phyloP scores from a whole-genome alignment of 2,329 filamentous ascomycete genomes.

The Cladorrhinum sp. region DNA sequence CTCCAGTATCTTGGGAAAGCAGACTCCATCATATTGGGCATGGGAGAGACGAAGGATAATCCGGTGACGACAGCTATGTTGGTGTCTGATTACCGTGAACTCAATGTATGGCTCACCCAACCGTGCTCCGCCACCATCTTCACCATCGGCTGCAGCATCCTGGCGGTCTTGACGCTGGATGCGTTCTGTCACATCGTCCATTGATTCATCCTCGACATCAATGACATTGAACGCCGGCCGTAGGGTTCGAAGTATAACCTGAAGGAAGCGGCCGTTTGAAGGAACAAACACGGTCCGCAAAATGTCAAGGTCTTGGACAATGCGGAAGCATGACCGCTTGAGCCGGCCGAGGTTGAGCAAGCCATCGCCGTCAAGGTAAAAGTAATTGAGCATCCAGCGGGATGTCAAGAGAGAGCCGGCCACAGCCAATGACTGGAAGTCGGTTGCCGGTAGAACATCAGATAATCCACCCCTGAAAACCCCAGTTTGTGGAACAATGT shows the following conservation, averaged over 20 bases:
- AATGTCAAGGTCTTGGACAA: constrained; percentile 26
- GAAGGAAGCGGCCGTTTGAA: constrained; percentile 22
- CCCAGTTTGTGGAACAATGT: constrained; percentile 25
- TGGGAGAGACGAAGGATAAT: constrained; percentile 39
- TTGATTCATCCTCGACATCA: constrained; percentile 16
- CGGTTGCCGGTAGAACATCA: constrained; percentile 28
- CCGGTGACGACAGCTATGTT: constrained; percentile 17
- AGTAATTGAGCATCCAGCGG: constrained; percentile 27
- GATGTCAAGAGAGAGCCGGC: constrained; percentile 23
- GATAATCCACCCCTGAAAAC: constrained; percentile 26
- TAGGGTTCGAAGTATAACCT: constrained; percentile 25
- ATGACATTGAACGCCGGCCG: constrained; percentile 22
- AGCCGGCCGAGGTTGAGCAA: constrained; percentile 20
- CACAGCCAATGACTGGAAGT: constrained; percentile 28
- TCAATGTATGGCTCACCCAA: constrained; percentile 23
- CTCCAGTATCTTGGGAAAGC: constrained; percentile 41
- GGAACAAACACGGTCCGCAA: constrained; percentile 28
- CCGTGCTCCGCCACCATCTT: not conserved
- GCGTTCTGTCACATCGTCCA: constrained; percentile 1
- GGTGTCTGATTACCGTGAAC: constrained; percentile 24
- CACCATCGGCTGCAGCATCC: not conserved
- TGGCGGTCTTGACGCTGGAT: not conserved
- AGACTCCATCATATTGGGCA: constrained; percentile 50
- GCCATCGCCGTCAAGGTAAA: constrained; percentile 25
- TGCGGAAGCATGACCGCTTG: constrained; percentile 22